These are phyloP conservation scores for Pythium brachiatum DNA, from an alignment of 352 stramenopile genomes.

Conservation along the genomic window DNA sequence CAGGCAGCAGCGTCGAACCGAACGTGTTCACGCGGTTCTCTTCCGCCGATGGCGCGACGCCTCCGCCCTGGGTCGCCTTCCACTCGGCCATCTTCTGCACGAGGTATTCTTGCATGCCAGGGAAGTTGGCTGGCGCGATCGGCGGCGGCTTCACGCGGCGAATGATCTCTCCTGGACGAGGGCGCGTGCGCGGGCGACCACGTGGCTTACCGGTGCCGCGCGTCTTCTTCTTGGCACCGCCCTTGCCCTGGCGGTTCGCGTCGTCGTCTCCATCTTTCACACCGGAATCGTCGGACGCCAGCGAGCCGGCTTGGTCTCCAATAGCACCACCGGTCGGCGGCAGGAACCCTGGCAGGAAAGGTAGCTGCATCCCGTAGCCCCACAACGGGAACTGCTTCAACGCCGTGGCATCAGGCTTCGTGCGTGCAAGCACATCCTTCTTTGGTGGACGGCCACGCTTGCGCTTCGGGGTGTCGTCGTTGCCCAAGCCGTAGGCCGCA, in stretches of 20 bases:
- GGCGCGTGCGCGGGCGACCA: conserved; percentile 64
- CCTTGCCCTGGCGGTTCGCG: conserved; percentile 31
- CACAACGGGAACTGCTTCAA: conserved; percentile 67
- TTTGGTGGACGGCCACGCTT: conserved; percentile 69
- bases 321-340: conserved; percentile 31
- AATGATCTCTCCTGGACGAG: conserved; percentile 73
- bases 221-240: conserved; percentile 68
- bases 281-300: conserved; percentile 24
- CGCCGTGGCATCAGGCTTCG: conserved; percentile 38
- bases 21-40: conserved; percentile 44
- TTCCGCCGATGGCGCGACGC: conserved; percentile 42
- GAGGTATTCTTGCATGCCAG: conserved; percentile 76
- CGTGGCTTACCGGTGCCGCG: conserved; percentile 69
- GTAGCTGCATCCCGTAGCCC: conserved; percentile 57
- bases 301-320: conserved; percentile 21
- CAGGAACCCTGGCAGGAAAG: conserved; percentile 47
- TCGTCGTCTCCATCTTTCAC: conserved; percentile 31
- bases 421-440: conserved; percentile 52
- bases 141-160: conserved; percentile 62
- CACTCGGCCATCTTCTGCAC: conserved; percentile 52
- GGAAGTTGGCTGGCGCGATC: conserved; percentile 74
- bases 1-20: conserved; percentile 44
- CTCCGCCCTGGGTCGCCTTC: conserved; percentile 37
- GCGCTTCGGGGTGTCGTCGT: conserved; percentile 61
- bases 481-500: conserved; percentile 27